Conservation (phyloP, 495 filamentous ascomycete species). For the Lindgomyces ingoldianus region DNA sequence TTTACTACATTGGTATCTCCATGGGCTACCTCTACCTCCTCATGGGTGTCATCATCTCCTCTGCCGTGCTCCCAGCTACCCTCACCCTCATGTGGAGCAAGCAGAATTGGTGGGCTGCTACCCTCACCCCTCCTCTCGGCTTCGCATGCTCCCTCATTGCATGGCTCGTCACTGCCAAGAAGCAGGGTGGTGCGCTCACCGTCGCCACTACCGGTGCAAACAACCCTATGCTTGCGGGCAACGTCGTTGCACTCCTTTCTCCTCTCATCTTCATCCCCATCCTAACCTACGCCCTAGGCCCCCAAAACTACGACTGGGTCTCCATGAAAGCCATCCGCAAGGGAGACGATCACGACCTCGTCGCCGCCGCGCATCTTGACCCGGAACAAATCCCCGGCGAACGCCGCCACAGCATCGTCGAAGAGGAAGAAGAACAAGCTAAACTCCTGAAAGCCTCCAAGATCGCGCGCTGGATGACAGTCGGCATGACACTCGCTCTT, state of each 20-base stretch:
- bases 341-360: slow-evolving; percentile 79
- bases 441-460: slow-evolving; percentile 71
- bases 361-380: slow-evolving; percentile 67
- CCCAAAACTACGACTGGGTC: slow-evolving; percentile 86
- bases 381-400: slow-evolving; percentile 68
- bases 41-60: slow-evolving; percentile 90
- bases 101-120: slow-evolving; percentile 79
- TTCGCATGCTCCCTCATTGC: slow-evolving; percentile 75
- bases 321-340: slow-evolving; percentile 81
- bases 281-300: slow-evolving; percentile 70
- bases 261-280: slow-evolving; percentile 78
- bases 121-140: slow-evolving; percentile 73
- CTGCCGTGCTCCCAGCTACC: slow-evolving; percentile 80
- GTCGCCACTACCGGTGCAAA: slow-evolving; percentile 79
- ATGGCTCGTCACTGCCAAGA: slow-evolving; percentile 89
- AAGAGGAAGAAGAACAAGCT: slow-evolving; percentile 59
- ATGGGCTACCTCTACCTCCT: slow-evolving; percentile 82
- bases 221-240: slow-evolving; percentile 88
- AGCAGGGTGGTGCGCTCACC: slow-evolving; percentile 68
- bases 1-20: slow-evolving; percentile 65
- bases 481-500: slow-evolving; percentile 72
- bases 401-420: slow-evolving; percentile 41
- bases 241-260: slow-evolving; percentile 76
- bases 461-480: slow-evolving; percentile 77
- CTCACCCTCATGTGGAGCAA: slow-evolving; percentile 79